These are phyloP conservation scores for Scortechinia acanthostroma DNA, from an alignment of 2,329 filamentous ascomycete species.

Conservation along the genomic window DNA sequence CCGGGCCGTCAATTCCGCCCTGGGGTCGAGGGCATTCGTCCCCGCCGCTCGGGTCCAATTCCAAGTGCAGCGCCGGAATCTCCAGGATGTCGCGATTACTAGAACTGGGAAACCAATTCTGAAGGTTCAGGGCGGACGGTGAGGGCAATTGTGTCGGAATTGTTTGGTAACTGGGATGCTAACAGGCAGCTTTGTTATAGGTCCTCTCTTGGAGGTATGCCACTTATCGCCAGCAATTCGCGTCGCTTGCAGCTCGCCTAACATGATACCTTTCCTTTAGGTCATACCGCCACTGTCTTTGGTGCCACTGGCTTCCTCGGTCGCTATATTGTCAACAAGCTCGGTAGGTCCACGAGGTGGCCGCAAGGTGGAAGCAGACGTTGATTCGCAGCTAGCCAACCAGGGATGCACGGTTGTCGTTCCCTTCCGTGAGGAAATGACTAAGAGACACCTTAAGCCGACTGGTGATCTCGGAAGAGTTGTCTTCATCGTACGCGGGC, in stretches of 20 bases:
- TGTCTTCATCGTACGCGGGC: conserved; percentile 52
- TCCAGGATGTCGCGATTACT: conserved; percentile 85
- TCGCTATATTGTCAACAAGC: conserved; percentile 92
- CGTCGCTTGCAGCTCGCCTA: conserved; percentile 8
- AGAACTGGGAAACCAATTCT: conserved; percentile 93
- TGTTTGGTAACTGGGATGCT: conserved; percentile 14
- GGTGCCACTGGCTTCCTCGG: conserved; percentile 93
- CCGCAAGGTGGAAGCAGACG: conserved; percentile 13
- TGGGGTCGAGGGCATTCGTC: not conserved
- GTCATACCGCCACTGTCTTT: conserved; percentile 94
- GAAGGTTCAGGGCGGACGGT: conserved; percentile 84
- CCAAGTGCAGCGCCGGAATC: conserved; percentile 35
- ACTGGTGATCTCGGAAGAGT: conserved; percentile 89
- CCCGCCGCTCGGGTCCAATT: not conserved
- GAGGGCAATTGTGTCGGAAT: conserved; percentile 21
- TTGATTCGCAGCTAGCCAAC: conserved; percentile 51
- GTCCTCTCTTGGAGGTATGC: conserved; percentile 76
- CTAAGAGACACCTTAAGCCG: conserved; percentile 92
- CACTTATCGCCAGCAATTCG: conserved; percentile 2
- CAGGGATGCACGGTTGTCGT: conserved; percentile 91
- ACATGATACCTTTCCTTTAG: conserved; percentile 32
- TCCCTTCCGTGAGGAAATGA: conserved; percentile 94
- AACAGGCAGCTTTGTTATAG: conserved; percentile 32
- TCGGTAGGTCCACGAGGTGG: conserved; percentile 44
- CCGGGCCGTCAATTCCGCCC: conserved; percentile 1